phyloP scores from a whole-genome alignment of 441 rosid species.

The Manihot esculenta region DNA sequence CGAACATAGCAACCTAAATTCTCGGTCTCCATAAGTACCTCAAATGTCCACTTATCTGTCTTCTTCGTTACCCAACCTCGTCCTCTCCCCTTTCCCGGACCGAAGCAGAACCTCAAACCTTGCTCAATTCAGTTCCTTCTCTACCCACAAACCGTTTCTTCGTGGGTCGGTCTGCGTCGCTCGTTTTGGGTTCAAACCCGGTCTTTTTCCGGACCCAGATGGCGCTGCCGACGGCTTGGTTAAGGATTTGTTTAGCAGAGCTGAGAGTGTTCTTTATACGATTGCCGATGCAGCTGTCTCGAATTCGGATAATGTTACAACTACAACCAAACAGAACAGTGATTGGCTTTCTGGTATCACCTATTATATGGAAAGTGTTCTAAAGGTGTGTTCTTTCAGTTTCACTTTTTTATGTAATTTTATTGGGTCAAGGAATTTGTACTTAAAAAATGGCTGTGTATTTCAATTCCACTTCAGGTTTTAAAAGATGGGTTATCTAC shows the following conservation, averaged over 20 bases:
- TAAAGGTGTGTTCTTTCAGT: slow-evolving; percentile 50
- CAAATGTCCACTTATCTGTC: slow-evolving; percentile 51
- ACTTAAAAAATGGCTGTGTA: not conserved
- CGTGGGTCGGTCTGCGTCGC: slow-evolving; percentile 56
- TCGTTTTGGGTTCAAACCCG: slow-evolving; percentile 62
- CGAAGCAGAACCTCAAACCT: slow-evolving; percentile 28
- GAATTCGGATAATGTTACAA: slow-evolving; percentile 50
- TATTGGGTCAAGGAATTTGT: not conserved
- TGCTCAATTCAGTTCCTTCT: slow-evolving; percentile 31
- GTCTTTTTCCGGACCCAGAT: slow-evolving; percentile 48
- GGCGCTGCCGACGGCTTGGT: slow-evolving; percentile 38
- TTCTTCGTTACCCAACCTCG: slow-evolving; percentile 30
- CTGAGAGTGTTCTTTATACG: slow-evolving; percentile 56
- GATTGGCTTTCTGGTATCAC: slow-evolving; percentile 93
- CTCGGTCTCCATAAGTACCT: no score
- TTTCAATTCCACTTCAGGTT: slow-evolving; percentile 45
- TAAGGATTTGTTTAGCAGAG: slow-evolving; percentile 44
- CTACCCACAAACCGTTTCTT: slow-evolving; percentile 32
- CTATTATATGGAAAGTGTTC: slow-evolving; percentile 65
- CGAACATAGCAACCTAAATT: not conserved
- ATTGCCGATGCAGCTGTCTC: slow-evolving; percentile 85
- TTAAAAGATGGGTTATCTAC: slow-evolving; percentile 78
- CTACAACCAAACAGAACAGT: slow-evolving; percentile 46
- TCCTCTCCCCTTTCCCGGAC: slow-evolving; percentile 40
- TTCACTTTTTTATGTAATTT: not conserved